phyloP scores from a whole-genome alignment of 2,329 filamentous ascomycete species.

The Tolypocladium cylindrosporum region DNA sequence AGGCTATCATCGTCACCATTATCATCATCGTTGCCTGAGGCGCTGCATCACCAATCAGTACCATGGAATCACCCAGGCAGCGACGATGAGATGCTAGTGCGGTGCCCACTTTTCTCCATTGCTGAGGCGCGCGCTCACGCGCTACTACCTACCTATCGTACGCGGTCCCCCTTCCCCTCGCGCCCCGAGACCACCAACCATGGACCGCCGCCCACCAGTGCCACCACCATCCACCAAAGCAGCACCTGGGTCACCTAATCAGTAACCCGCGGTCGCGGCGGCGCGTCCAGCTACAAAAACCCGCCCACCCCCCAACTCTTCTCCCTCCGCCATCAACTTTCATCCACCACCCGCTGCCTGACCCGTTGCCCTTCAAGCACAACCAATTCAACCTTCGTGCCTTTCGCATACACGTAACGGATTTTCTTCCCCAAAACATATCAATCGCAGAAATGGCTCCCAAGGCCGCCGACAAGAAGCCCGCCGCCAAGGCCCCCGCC shows the following conservation, averaged over 20 bases:
- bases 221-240: conserved; percentile 9
- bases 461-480: conserved; percentile 98
- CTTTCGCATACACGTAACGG: not conserved
- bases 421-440: conserved; percentile 10
- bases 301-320: conserved; percentile 40
- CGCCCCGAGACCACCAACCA: not conserved
- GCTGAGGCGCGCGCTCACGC: not conserved
- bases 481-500: conserved; percentile 89
- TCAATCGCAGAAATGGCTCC: conserved; percentile 71
- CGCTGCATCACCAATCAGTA: not conserved
- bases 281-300: conserved; percentile 54
- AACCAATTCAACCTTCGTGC: conserved; percentile 3
- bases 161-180: not conserved
- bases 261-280: conserved; percentile 42
- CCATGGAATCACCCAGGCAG: not conserved
- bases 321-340: conserved; percentile 36
- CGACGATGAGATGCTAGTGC: not conserved
- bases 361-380: conserved; percentile 13
- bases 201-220: conserved; percentile 1
- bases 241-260: conserved; percentile 29
- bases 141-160: not conserved
- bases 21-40: not conserved
- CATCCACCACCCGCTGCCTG: conserved; percentile 23
- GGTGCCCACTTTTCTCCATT: not conserved
- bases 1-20: not conserved